phyloP scores from a whole-genome alignment of 2,329 filamentous ascomycete genomes.

The Knufia fluminis region DNA sequence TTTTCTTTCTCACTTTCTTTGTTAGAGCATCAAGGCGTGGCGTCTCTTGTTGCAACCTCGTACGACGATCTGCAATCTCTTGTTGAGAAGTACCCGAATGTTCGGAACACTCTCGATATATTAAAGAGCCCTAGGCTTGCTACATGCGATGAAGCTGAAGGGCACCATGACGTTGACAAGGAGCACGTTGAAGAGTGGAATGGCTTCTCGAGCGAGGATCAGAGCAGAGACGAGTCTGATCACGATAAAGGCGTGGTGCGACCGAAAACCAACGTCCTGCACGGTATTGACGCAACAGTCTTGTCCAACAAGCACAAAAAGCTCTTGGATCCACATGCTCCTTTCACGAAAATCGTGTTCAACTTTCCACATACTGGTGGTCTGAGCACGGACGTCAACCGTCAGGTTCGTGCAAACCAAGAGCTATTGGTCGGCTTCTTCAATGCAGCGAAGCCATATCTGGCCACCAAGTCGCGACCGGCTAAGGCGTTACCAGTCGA shows the following conservation, averaged over 20 bases:
- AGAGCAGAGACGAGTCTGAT: not conserved
- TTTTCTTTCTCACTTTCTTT: slow-evolving; percentile 41
- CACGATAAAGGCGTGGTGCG: slow-evolving; percentile 3
- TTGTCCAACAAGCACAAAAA: slow-evolving; percentile 26
- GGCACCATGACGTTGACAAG: slow-evolving; percentile 15
- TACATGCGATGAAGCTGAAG: slow-evolving; percentile 30
- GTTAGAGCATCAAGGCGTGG: slow-evolving; percentile 33
- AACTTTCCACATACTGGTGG: slow-evolving; percentile 97
- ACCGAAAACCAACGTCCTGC: slow-evolving; percentile 31
- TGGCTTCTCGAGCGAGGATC: slow-evolving; percentile 15
- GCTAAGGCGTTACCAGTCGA: slow-evolving; percentile 17
- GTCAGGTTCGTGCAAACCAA: slow-evolving; percentile 89
- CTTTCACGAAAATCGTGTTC: slow-evolving; percentile 76
- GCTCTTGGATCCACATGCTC: slow-evolving; percentile 24
- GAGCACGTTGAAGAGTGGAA: slow-evolving; percentile 17
- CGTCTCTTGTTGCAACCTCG: slow-evolving; percentile 33
- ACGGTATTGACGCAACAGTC: slow-evolving; percentile 37
- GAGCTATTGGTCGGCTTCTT: slow-evolving; percentile 43
- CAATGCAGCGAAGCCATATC: slow-evolving; percentile 34
- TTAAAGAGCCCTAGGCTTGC: not conserved
- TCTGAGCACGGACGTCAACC: slow-evolving; percentile 82
- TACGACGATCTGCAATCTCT: slow-evolving; percentile 43
- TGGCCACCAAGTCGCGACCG: slow-evolving; percentile 17
- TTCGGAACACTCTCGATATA: not conserved
- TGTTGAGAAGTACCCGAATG: slow-evolving; percentile 65